Base-by-base conservation (phyloP, 2,329 filamentous ascomycete species). In the Coniochaeta hoffmannii region DNA sequence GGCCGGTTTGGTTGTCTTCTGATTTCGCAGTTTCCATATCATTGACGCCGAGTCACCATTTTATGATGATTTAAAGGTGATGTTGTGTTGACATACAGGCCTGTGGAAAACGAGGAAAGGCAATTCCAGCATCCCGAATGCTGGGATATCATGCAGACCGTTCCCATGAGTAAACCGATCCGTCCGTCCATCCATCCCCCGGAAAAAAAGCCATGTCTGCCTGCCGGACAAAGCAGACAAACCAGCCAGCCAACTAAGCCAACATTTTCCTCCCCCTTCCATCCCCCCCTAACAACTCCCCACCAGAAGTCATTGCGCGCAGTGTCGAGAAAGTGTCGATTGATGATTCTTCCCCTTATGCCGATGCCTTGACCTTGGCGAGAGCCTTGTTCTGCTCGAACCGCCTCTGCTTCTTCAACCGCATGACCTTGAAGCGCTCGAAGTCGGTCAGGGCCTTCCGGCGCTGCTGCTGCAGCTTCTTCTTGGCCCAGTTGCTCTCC, bases 371-470 rank as follows among this genome's bases (percentile, higher is more conserved):
- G 79, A 96, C 81, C 86, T 96, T 96, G 74, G 91, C 90, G 73
- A 95, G 83, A 71, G 90, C 87, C 88, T 97, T 97, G 80, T 88
- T 88, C 79, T 96, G 88, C 84, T 97, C 92, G 81, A 95, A 97
- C 75, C 92, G 89, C 76, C 92, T 90, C 88, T 97, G 92, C 87
- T 99, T 99, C 88, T 93, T 95, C 80, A 97, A 83, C 78, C 93
- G 88, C 86, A 97, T 83, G 70, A 97, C 94, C 89, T 99, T 97
- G 90, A 97, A 99, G 77, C 94, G 88, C 83, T 99, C 94, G 74
- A 99, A 99, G 85, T 99, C 94, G 78, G 87, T 95, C 66, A 99
- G 83, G 71, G 85, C 85, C 81, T 88, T 88, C 83, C 94, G 89
- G 81, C 90, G 88, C 77, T 89, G 83, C 69, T 84, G 83, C 79